phyloP scores from a whole-genome alignment of 2,329 filamentous ascomycete species.

The Trichoderma oligosporum region DNA sequence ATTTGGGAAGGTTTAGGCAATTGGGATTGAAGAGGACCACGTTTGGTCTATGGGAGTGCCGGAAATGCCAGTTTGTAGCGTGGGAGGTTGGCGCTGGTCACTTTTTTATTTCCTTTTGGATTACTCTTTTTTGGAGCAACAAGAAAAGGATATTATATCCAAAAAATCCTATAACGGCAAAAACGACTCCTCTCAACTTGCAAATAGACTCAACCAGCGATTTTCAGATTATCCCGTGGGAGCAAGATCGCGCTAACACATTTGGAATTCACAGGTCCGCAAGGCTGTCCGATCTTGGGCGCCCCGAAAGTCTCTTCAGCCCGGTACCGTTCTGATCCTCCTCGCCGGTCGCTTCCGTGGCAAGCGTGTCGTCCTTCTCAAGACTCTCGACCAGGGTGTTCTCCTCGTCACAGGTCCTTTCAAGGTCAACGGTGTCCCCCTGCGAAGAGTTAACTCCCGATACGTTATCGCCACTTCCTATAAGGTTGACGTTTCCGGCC shows the following conservation, averaged over 20 bases:
- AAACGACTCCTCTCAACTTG: conserved; percentile 5
- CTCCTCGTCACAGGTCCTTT: conserved; percentile 99
- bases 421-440: conserved; percentile 99
- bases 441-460: conserved; percentile 88
- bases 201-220: conserved; percentile 7
- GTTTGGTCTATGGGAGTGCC: conserved; percentile 1
- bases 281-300: conserved; percentile 87
- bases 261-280: conserved; percentile 65
- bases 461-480: conserved; percentile 90
- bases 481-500: conserved; percentile 76
- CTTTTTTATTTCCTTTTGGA: background rate
- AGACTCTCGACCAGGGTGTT: conserved; percentile 94
- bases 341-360: conserved; percentile 99
- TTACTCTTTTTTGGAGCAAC: background rate
- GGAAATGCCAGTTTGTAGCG: background rate
- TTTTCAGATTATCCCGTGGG: background rate
- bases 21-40: background rate
- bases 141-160: conserved; percentile 1
- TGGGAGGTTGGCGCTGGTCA: conserved; percentile 7
- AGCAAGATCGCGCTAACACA: conserved; percentile 29
- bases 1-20: conserved; percentile 7
- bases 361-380: conserved; percentile 99
- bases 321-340: conserved; percentile 96
- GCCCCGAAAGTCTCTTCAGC: conserved; percentile 83
- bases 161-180: background rate